Evolutionary conservation across 805 yeast species (phyloP), one percentile per base, ranked within the genome.

Genomic region (Candida ficus): DNA sequence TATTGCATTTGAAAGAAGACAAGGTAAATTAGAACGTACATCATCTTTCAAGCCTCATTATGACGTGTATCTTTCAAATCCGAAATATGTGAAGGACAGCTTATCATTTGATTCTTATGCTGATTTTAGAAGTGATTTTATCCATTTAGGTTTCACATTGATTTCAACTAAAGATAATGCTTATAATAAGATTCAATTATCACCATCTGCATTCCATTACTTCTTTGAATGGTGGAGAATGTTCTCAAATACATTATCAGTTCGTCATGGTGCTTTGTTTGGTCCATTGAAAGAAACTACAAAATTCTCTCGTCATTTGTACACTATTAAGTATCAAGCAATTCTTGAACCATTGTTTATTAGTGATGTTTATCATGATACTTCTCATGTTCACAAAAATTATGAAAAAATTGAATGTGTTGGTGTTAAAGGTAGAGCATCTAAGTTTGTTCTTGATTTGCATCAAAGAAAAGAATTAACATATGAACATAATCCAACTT

Each of bases 191-290:
- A 71, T 85, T 33, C 95, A 90, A 56, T 62, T 91, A 38, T 71
- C 89, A 3, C 95, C 96, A 2, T 67, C 66, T 5, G 73, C 80
- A 0, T 69, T 91, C 49, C 57, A 64, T 7, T 83, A 79, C 44
- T 89, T 93, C 63, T 79, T 78, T 53, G 56, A 61, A 5, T 93
- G 98, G 98, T 90, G 96, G 95, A 62, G 64, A 26, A 72, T 85
- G 48, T 91, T 91, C 60, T 74, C 82, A n/a, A 82, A 91, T 20
- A 80, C 82, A 41, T 66, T 90, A 17, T 96, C 98, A 0, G 74
- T 88, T 13, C 73, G 95, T 38, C 70, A 75, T 34, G 97, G 98
- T 0, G 60, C 63, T 2, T 56, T 93, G 19, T 91, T 87, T 65
- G 78, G 78, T 0, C 75, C 75, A 18, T 56, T 62, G 6, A 69